Evolutionary conservation across 768 basidiomycete species (phyloP), one percentile per base, ranked within the genome.

Genomic region (Kwoniella sp.): DNA sequence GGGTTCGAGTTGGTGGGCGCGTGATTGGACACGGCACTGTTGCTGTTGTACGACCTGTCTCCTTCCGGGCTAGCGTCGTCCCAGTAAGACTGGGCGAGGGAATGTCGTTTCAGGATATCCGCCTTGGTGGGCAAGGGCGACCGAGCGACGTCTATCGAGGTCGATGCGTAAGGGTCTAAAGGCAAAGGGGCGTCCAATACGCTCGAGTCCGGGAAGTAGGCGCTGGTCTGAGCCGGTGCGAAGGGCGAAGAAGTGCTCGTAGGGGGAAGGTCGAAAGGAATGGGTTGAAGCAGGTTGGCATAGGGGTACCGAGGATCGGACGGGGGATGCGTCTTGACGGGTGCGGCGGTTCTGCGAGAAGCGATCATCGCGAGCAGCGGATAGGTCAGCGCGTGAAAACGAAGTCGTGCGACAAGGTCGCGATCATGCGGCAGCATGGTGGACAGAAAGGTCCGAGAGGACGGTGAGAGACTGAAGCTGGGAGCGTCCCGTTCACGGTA

Each of bases 301-400:
- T 55, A 55, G 7, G 46, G 47, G 28, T 48, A 54, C n/a, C 46
- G 39, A 20, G 46, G 53, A 55, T 55, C 53, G 17, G 45, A 39
- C 31, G 52, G 38, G 14, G 45, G 48, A 29, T 50, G 48, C 3
- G 39, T 40, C 28, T 50, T 50, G 38, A 50, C n/a, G n/a, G n/a
- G n/a, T n/a, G n/a, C n/a, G n/a, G n/a, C n/a, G n/a, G n/a, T n/a
- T n/a, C n/a, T n/a, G n/a, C n/a, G n/a, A n/a, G n/a, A n/a, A n/a
- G n/a, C n/a, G n/a, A n/a, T n/a, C n/a, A n/a, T n/a, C n/a, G n/a
- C n/a, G n/a, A n/a, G n/a, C n/a, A n/a, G n/a, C n/a, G n/a, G n/a
- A n/a, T n/a, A n/a, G n/a, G n/a, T n/a, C n/a, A n/a, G n/a, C n/a
- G n/a, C n/a, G n/a, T n/a, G n/a, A n/a, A n/a, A n/a, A n/a, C n/a